Evolutionary conservation across 768 basidiomycete genomes (phyloP), one percentile per base, ranked within the genome.

Genomic region (Cystobasidium ongulense): DNA sequence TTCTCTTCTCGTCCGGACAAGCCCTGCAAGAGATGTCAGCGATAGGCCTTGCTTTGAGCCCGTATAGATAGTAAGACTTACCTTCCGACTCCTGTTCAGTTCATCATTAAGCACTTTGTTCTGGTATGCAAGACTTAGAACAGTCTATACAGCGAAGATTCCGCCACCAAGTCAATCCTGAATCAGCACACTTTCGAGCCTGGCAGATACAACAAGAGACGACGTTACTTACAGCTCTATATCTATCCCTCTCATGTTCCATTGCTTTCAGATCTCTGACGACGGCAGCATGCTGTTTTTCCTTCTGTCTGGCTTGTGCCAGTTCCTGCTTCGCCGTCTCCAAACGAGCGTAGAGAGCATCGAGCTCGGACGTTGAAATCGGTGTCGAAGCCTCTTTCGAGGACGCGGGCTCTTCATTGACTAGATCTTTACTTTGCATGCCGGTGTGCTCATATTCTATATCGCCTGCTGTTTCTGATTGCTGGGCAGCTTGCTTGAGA

Each of bases 51-150:
- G 11, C 46, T 4, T 52, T 10, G 17, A 50, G 27, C 8, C 50
- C 3, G 31, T 18, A 33, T 11, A 15, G 23, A 25, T 41, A 33
- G 21, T 4, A 1, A 52, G 43, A 21, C 15, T 54, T 13, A 46
- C 53, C 50, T 31, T 54, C 11, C 52, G 13, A 21, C 53, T 29
- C 43, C 38, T 71, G 31, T 11, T 35, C 11, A 71, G 63, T 15
- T 71, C 68, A 31, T 68, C 66, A 18, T 46, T 50, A 17, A 68
- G 66, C 4, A 68, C 23, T 29, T 68, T 68, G 29, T 68, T 68
- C 66, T 68, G 66, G 53, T 46, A 68, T 27, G 66, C 66, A 13
- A 68, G 66, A 31, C 66, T 68, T 17, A 68, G 39, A 11, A 68
- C 66, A 7, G 66, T 68, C 63, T 64, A 23, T 27, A 13, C 17